These are phyloP conservation scores for Epipyxis sp. DNA, from an alignment of 108 stramenopile genomes.

Conservation along the genomic window DNA sequence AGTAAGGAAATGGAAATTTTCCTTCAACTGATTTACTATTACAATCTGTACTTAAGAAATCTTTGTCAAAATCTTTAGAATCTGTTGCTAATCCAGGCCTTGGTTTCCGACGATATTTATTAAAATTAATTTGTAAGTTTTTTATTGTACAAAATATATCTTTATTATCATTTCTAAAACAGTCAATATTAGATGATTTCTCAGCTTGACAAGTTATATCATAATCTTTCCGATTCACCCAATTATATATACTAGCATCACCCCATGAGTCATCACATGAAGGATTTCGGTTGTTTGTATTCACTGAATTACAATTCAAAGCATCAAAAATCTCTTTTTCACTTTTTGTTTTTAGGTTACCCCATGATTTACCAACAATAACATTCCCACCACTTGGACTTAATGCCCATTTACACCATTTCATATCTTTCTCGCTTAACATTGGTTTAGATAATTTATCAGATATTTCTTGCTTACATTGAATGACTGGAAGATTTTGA, in stretches of 20 bases:
- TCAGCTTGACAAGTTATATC: not conserved
- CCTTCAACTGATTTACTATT: not conserved
- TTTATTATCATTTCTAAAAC: not conserved
- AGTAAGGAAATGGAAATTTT: conserved; percentile 9
- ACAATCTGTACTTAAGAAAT: not conserved
- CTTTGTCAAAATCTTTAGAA: not conserved
- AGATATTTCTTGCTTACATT: not conserved
- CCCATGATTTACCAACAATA: conserved; percentile 12
- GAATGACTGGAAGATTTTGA: too few relatives aligned
- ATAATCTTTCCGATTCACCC: not conserved
- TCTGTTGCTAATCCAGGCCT: not conserved
- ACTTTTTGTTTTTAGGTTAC: not conserved
- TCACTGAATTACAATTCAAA: conserved; percentile 14
- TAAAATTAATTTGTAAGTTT: not conserved
- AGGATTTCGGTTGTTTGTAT: not conserved
- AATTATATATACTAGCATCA: not conserved
- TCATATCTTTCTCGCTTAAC: conserved; percentile 3
- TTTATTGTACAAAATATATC: conserved; percentile 1
- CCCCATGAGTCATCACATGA: conserved; percentile 21
- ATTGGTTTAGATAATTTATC: not conserved
- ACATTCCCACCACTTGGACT: not conserved
- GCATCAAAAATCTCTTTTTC: not conserved
- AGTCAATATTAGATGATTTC: not conserved
- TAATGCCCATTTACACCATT: conserved; percentile 8
- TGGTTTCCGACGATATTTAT: not conserved